Evolutionary conservation across 345 rosid genomes (phyloP).

Genomic region (Acer saccharum): DNA sequence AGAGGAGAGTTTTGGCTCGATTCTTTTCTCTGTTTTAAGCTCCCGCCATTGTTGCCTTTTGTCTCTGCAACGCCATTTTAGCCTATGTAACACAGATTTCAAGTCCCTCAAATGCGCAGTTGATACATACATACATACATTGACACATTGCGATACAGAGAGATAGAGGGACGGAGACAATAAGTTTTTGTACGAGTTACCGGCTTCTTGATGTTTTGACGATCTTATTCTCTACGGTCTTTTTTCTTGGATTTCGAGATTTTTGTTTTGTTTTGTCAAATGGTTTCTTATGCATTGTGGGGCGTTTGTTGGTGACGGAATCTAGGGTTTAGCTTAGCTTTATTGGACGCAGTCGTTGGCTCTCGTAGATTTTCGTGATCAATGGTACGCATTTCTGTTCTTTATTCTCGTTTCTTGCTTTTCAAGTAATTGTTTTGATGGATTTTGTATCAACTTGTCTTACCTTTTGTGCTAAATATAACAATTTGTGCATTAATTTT

Average conservation of each 20-base stretch:
- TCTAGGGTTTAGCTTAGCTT: slow-evolving; percentile 26
- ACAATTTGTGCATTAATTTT: not conserved
- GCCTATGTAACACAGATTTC: not conserved
- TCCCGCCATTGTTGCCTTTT: slow-evolving; percentile 19
- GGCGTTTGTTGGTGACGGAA: not conserved
- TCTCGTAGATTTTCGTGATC: slow-evolving; percentile 25
- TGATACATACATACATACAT: not conserved
- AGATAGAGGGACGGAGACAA: not conserved
- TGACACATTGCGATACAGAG: not conserved
- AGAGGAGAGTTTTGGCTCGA: slow-evolving; percentile 6
- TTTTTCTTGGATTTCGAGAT: slow-evolving; percentile 18
- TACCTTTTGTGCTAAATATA: not conserved
- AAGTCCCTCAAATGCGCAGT: not conserved
- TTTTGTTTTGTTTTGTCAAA: not conserved
- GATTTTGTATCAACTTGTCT: not conserved
- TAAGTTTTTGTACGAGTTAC: not conserved
- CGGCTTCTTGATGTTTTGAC: not conserved
- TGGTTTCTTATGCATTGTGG: slow-evolving; percentile 22
- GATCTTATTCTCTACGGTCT: slow-evolving; percentile 2
- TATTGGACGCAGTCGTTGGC: slow-evolving; percentile 26
- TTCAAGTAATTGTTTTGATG: not conserved
- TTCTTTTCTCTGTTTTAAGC: slow-evolving; percentile 16
- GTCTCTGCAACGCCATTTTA: slow-evolving; percentile 4
- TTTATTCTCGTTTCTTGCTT: slow-evolving; percentile 6
- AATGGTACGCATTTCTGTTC: slow-evolving; percentile 32